Base-by-base conservation (phyloP, 352 stramenopile genomes). In the Discostella stelligera region DNA sequence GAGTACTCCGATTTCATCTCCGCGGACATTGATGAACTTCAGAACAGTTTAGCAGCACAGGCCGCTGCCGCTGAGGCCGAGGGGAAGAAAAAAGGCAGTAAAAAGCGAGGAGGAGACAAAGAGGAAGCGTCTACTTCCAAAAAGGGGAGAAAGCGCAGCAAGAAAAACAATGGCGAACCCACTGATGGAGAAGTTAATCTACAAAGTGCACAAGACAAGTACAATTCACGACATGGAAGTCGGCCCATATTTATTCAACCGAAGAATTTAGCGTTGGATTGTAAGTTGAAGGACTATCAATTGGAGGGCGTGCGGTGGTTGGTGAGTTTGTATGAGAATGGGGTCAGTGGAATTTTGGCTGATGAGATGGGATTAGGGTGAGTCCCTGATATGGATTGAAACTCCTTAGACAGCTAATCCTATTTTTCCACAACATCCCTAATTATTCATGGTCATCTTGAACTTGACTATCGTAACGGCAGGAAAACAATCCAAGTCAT, bases 251-350 rank as follows among this genome's bases (percentile, higher is more conserved):
- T 93, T 72, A 81, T 87, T 27, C 87, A 93, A 58, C 87, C 87
- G 16, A 56, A 70, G n/a, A 91, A 89, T 79, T 71, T 93, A 14
- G 62, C 87, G 0, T 54, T 72, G 16, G 77, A 71, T n/a, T 93
- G 87, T 78, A 32, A 72, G 14, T 74, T 93, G 55, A 97, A 97
- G 58, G 87, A 94, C 74, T 99, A 99, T 88, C 96, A 99, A 83
- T 80, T 98, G 48, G 96, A 98, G 68, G 96, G 96, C 67, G 95
- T 99, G 63, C 91, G 94, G 58, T 99, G 96, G 96, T 89, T 99
- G n/a, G 96, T 94, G 49, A 98, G 96, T 50, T 90, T 99, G 50
- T 99, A 97, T 82, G 95, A 98, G 84, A 98, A 98, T 85, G 95
- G 95, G 3, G 87, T 99, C 46, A 97, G 95, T 78, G 96, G 96